Evolutionary conservation across 73 alveolate genomes (phyloP).

Genomic region (Paramecium octaurelia): DNA sequence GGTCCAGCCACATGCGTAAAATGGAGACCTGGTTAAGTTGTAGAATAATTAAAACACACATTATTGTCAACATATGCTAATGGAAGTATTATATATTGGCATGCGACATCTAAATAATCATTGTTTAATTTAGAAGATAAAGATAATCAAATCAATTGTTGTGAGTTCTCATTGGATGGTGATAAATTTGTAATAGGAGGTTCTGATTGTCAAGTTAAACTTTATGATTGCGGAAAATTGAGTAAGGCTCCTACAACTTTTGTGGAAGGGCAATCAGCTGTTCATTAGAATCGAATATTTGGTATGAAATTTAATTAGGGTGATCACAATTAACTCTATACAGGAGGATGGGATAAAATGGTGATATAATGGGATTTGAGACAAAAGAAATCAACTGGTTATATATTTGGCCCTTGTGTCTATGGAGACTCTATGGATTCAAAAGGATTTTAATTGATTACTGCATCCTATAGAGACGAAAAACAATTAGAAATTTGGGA

Average conservation of each 20-base stretch:
- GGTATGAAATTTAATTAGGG: constrained; percentile 19
- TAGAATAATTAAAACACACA: constrained; percentile 18
- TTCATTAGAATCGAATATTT: constrained; percentile 51
- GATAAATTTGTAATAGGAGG: constrained; percentile 54
- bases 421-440: constrained; percentile 59
- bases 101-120: constrained; percentile 57
- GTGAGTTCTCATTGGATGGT: constrained; percentile 58
- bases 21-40: constrained; percentile 56
- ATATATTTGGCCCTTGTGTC: constrained; percentile 52
- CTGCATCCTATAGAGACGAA: constrained; percentile 57
- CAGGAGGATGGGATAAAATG: constrained; percentile 63
- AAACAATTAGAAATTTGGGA: constrained; percentile 56
- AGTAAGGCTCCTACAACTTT: background rate
- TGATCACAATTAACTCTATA: background rate
- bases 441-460: constrained; percentile 26
- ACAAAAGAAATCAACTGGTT: constrained; percentile 43
- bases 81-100: constrained; percentile 58
- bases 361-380: constrained; percentile 57
- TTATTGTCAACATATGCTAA: constrained; percentile 51
- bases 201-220: constrained; percentile 50
- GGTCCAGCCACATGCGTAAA: constrained; percentile 56
- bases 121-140: constrained; percentile 44
- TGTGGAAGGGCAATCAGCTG: constrained; percentile 28
- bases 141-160: constrained; percentile 44
- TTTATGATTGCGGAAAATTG: constrained; percentile 52